phyloP scores from a whole-genome alignment of 768 basidiomycete species.

The Leucosporidium creatinivorum region DNA sequence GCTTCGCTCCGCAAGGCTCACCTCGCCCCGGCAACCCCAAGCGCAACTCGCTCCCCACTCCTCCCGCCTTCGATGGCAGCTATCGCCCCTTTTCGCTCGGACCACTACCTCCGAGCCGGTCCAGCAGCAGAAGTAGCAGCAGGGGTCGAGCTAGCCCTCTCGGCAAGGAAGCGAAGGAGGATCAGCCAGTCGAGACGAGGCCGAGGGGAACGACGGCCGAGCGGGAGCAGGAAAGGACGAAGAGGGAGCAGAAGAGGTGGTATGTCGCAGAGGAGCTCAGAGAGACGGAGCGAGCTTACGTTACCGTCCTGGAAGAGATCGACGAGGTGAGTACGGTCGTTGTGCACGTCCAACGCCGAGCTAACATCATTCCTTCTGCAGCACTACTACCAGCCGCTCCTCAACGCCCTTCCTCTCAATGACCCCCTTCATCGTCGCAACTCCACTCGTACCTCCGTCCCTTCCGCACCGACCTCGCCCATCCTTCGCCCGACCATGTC shows the following conservation, averaged over 20 bases:
- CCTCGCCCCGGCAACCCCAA: background rate
- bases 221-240: background rate
- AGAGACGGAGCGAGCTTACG: constrained; percentile 34
- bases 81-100: constrained; percentile 7
- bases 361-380: background rate
- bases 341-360: background rate
- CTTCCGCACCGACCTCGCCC: constrained; percentile 4
- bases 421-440: constrained; percentile 1
- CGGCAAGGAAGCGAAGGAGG: background rate
- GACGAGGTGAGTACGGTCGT: constrained; percentile 14
- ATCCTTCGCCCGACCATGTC: background rate
- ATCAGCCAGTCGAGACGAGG: background rate
- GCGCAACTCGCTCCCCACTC: constrained; percentile 5
- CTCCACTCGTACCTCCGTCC: background rate
- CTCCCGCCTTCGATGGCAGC: background rate
- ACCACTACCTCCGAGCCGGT: background rate
- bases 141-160: background rate
- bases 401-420: constrained; percentile 5
- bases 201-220: background rate
- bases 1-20: background rate
- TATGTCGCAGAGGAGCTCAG: constrained; percentile 32
- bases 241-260: constrained; percentile 22
- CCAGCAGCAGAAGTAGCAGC: background rate
- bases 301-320: constrained; percentile 30
- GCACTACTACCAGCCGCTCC: constrained; percentile 29